Conservation (phyloP, 2,329 filamentous ascomycete genomes). For the Ceratocystis harringtonii region DNA sequence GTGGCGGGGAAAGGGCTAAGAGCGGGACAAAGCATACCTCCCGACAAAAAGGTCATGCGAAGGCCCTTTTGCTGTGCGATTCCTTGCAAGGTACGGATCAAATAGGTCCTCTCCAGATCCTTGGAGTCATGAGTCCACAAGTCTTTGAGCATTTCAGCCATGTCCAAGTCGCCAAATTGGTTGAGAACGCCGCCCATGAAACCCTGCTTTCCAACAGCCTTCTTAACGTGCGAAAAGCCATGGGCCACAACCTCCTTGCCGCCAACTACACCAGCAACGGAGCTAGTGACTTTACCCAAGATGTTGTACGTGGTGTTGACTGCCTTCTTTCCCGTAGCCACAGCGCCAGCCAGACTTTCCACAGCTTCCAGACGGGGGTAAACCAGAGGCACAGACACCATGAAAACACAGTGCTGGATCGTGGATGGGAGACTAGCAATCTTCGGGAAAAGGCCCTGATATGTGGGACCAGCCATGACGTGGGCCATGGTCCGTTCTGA, state of each 20-base stretch:
- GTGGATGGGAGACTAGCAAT: slow-evolving; percentile 78
- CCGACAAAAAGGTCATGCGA: slow-evolving; percentile 92
- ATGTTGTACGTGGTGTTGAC: slow-evolving; percentile 95
- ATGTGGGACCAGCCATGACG: slow-evolving; percentile 90
- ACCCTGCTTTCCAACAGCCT: slow-evolving; percentile 85
- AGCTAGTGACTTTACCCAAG: slow-evolving; percentile 85
- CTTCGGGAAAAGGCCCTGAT: slow-evolving; percentile 94
- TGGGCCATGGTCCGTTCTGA: slow-evolving; percentile 82
- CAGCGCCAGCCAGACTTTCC: slow-evolving; percentile 78
- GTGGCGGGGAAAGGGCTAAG: too few relatives aligned
- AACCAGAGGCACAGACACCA: slow-evolving; percentile 78
- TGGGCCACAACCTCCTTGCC: slow-evolving; percentile 85
- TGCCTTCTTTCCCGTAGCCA: slow-evolving; percentile 89
- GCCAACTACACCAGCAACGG: slow-evolving; percentile 86
- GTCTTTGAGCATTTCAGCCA: slow-evolving; percentile 86
- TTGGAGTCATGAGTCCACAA: slow-evolving; percentile 98
- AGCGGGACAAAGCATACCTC: slow-evolving; percentile 37
- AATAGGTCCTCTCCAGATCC: slow-evolving; percentile 89
- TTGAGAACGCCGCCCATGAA: slow-evolving; percentile 92
- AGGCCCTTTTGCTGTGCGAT: slow-evolving; percentile 91
- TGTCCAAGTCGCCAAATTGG: slow-evolving; percentile 89
- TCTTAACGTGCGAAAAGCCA: slow-evolving; percentile 90
- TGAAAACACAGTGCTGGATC: slow-evolving; percentile 94
- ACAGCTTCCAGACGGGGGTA: slow-evolving; percentile 87
- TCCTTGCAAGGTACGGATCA: slow-evolving; percentile 88